These are phyloP conservation scores for Teunomyces cretensis DNA, from an alignment of 805 yeast species.

Conservation along the genomic window DNA sequence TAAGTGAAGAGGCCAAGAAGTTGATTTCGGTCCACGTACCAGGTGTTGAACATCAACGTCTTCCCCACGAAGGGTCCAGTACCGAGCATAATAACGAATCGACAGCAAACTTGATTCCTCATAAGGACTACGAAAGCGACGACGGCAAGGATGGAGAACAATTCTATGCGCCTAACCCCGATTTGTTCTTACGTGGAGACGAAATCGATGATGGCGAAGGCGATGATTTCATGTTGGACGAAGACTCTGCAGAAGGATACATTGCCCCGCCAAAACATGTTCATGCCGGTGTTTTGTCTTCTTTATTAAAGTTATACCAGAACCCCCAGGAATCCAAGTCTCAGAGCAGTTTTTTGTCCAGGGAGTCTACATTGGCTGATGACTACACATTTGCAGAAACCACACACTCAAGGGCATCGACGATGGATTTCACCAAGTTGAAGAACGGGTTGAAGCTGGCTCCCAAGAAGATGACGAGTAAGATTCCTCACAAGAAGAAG, in stretches of 20 bases:
- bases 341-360: constrained; percentile 22
- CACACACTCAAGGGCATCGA: not conserved
- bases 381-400: constrained; percentile 14
- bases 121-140: not conserved
- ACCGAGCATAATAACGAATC: not conserved
- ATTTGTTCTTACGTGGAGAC: constrained; percentile 32
- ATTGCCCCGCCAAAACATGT: constrained; percentile 52
- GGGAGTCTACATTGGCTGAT: constrained; percentile 19
- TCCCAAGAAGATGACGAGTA: constrained; percentile 21
- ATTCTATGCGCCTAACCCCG: constrained; percentile 46
- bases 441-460: constrained; percentile 31
- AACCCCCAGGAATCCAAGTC: constrained; percentile 36
- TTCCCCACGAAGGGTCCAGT: not conserved
- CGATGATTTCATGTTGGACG: constrained; percentile 30
- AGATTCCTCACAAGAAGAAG: constrained; percentile 9
- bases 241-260: constrained; percentile 32
- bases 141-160: constrained; percentile 5
- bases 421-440: constrained; percentile 24
- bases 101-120: constrained; percentile 2
- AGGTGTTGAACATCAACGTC: not conserved
- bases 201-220: constrained; percentile 24
- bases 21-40: constrained; percentile 52
- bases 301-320: constrained; percentile 70
- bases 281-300: constrained; percentile 83
- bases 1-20: constrained; percentile 54